Percentiles rank a stretch among this genome's conserved stretches.
phyloP scores from a whole-genome alignment of 176 grass and related monocot genomes.

The Rhipidocladum racemiflorum region DNA sequence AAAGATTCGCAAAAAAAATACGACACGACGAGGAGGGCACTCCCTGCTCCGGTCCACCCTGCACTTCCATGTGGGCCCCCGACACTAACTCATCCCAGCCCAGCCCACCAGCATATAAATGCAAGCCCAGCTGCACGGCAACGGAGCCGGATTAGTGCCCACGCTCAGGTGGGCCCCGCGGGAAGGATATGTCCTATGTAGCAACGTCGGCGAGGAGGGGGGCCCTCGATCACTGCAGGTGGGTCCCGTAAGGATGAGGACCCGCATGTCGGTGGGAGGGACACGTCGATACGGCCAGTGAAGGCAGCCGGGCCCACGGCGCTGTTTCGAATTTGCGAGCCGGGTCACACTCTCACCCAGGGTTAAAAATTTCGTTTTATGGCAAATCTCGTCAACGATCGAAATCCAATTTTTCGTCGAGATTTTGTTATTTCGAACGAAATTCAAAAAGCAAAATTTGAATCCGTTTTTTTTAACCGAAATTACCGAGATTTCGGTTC shows the following conservation, averaged over 20 bases:
- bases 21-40: neutral
- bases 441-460: too few species aligned
- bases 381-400: too few species aligned
- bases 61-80: neutral
- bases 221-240: too few species aligned
- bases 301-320: neutral
- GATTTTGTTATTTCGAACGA: too few species aligned
- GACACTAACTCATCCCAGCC: neutral
- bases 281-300: neutral
- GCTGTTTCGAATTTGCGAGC: conserved; percentile 19
- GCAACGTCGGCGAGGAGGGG: neutral
- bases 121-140: neutral
- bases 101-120: conserved; percentile 21
- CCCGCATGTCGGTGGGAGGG: neutral
- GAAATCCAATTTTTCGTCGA: too few species aligned
- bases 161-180: neutral
- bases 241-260: rapidly evolving
- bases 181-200: neutral
- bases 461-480: too few species aligned
- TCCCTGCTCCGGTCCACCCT: neutral
- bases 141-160: neutral
- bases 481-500: too few species aligned
- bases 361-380: too few species aligned
- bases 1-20: neutral
- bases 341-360: neutral